Percentiles rank a stretch among this genome's conserved stretches.
These are phyloP conservation scores for Secale cereale DNA, from an alignment of 176 grass and related monocot species.

Conservation along the genomic window DNA sequence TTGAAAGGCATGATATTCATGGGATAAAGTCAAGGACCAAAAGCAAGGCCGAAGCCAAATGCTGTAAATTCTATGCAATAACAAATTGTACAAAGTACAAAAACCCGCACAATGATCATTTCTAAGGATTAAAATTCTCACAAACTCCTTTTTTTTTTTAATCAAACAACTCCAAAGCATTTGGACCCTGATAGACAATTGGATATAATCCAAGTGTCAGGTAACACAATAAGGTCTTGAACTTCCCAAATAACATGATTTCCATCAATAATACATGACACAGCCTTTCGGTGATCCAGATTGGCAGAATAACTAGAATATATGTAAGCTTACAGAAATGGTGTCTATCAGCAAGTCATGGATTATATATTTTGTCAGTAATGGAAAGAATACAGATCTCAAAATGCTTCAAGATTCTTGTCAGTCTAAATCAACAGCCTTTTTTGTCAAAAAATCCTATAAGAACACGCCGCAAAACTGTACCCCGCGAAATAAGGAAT, in stretches of 20 bases:
- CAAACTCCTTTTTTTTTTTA: not conserved
- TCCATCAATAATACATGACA: constrained; percentile 14
- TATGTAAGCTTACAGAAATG: not conserved
- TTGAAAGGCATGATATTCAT: not conserved
- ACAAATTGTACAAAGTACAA: not conserved
- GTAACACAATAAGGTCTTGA: not conserved
- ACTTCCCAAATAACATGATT: not conserved
- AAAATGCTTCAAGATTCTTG: not conserved
- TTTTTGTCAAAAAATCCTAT: constrained; percentile 1
- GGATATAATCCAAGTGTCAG: not conserved
- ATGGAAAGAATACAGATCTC: not conserved
- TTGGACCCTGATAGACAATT: not conserved
- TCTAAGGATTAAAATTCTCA: not conserved
- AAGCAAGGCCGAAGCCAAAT: not conserved
- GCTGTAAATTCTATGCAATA: too few relatives aligned
- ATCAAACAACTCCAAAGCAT: not conserved
- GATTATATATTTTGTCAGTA: not conserved
- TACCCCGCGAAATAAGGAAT: not conserved
- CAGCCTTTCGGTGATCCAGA: not conserved
- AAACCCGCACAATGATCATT: not conserved
- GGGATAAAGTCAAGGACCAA: not conserved
- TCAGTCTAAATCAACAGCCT: not conserved
- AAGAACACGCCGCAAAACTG: not conserved
- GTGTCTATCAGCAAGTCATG: not conserved
- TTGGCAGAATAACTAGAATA: not conserved